phyloP scores from a whole-genome alignment of 441 rosid species.

The Jatropha podagrica region DNA sequence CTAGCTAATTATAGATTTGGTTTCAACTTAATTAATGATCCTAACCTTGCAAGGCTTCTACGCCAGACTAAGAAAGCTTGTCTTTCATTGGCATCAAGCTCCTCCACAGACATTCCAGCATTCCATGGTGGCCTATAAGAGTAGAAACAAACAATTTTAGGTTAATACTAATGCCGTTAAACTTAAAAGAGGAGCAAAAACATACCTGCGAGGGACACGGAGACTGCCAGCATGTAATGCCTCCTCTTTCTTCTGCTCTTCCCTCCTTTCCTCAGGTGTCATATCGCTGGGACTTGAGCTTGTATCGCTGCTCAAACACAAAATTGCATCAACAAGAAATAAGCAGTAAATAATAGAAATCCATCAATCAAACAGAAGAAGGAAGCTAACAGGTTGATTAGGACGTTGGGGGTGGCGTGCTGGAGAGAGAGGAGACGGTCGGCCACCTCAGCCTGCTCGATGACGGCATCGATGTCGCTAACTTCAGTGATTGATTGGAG shows the following conservation, averaged over 20 bases:
- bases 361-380: not conserved
- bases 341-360: not conserved
- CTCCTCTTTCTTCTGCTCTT: conserved; percentile 66
- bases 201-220: conserved; percentile 75
- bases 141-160: not conserved
- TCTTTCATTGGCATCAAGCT: conserved; percentile 76
- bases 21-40: not conserved
- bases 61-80: conserved; percentile 87
- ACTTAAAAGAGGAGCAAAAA: conserved; percentile 9
- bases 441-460: conserved; percentile 72
- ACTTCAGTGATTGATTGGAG: conserved; percentile 81
- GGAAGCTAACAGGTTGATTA: conserved; percentile 53
- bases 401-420: conserved; percentile 42
- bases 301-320: conserved; percentile 45
- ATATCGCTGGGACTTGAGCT: conserved; percentile 44
- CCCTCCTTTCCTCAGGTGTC: conserved; percentile 58
- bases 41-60: conserved; percentile 71
- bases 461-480: conserved; percentile 75
- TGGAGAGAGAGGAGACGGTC: conserved; percentile 43
- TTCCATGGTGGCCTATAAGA: conserved; percentile 74
- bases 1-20: no score
- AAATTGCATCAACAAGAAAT: not conserved
- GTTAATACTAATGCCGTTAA: not conserved
- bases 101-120: conserved; percentile 70
- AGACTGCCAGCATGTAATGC: conserved; percentile 60